Base-by-base conservation (phyloP, 352 stramenopile genomes). In the Hyaloperonospora arabidopsidis region DNA sequence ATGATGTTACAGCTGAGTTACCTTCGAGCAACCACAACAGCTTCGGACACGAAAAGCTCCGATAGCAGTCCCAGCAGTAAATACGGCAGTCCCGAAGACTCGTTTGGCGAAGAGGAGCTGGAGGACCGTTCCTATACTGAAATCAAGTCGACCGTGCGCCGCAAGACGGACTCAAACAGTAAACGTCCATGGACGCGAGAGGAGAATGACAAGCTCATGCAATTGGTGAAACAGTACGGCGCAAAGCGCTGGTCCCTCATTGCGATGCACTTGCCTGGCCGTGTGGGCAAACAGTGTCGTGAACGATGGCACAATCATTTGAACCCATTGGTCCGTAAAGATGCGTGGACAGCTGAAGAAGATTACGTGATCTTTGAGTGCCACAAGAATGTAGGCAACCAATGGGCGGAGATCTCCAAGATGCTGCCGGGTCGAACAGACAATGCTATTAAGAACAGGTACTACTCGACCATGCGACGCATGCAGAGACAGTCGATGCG, bases 381-480 rank as follows among this genome's bases (percentile, higher is more conserved):
- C 56, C 87, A 96, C 61, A 91, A 93, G 68, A 94, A 94, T 36
- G 75, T 96, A 28, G 88, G 88, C 29, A 96, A 96, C 63, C 84
- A 95, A 49, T 96, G 88, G 88, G 86, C 86, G 1, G 84, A 95
- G 65, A 96, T 96, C 53, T 88, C 86, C 41, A 92, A 93, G 58
- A 93, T 93, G 76, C 73, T 96, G 1, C 86, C 86, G 2, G 86
- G 86, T 18, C 82, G 81, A 40, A 95, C 87, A 22, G 86, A 96
- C 61, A 96, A 96, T 61, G 84, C 83, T 23, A 95, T 96, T 61
- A 96, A 96, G 67, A 95, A 95, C 54, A 74, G 85, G 34, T 96
- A 92, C 62, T 95, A 97, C 64, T 95, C 85, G 54, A 95, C 81
- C n/a, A 93, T 93, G 81, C 68, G 85, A 3, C 78, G 85, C 53